Percentiles rank a stretch among this genome's conserved stretches.
Conservation (phyloP, 202 grass and related monocot species). For the Zoysia matrella region DNA sequence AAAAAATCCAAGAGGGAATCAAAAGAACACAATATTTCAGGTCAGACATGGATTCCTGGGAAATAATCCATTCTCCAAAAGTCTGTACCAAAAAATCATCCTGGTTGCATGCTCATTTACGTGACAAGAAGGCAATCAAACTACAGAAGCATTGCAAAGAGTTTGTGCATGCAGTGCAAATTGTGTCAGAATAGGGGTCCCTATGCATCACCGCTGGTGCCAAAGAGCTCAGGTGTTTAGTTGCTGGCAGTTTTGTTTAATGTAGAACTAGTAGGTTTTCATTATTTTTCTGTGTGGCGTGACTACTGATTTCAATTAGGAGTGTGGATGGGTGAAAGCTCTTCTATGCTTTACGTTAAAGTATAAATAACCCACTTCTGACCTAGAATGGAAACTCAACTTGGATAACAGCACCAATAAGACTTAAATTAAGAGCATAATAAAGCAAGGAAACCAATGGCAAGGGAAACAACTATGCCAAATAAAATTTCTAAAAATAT, state of each 20-base stretch:
- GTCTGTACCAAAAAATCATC: background rate
- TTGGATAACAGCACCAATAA: conserved; percentile 13
- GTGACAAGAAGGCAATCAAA: background rate
- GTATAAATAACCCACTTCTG: background rate
- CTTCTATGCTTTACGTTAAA: background rate
- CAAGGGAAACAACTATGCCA: conserved; percentile 11
- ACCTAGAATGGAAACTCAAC: conserved; percentile 18
- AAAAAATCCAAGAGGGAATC: background rate
- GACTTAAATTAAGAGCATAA: background rate
- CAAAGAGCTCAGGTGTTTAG: background rate
- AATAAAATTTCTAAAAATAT: conserved; percentile 5
- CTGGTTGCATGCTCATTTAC: background rate
- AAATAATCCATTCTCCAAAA: background rate
- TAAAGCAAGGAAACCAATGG: background rate
- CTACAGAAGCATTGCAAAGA: background rate
- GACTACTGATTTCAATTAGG: background rate
- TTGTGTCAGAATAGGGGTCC: background rate
- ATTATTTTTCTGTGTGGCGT: background rate
- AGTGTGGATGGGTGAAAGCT: background rate
- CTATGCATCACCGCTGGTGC: background rate
- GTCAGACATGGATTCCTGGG: background rate
- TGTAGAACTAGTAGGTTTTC: background rate
- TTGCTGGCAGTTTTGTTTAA: background rate
- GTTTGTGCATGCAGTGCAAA: background rate
- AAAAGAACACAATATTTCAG: background rate